Evolutionary conservation across 441 rosid species (phyloP), one percentile per base, ranked within the genome.

Genomic region (Populus hybrid): DNA sequence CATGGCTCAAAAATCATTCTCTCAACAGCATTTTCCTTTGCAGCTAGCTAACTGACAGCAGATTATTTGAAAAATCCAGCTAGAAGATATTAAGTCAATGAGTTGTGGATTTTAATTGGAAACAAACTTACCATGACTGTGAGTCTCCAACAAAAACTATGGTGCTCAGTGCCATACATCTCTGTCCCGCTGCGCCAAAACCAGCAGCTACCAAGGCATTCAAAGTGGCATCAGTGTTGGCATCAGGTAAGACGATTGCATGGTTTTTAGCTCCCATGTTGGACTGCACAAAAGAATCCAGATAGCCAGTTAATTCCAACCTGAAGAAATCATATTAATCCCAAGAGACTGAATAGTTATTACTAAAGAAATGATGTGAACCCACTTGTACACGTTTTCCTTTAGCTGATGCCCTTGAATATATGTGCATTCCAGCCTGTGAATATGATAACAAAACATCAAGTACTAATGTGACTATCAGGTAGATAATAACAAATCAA

Each of bases 231-330:
- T 95, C 93, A 23, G 87, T 2, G 72, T 86, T 91, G 67, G 98
- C 97, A 86, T 95, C 97, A 79, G 98, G 92, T 50, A 95, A 77
- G 77, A 95, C 92, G 73, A 95, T 84, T 69, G 92, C 98, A 75
- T 95, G 98, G 81, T 95, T 95, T 82, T 95, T 95, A 21, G 98
- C 98, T 61, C 98, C 98, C 98, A 95, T 93, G 84, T 95, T 95
- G 73, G 95, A 91, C 98, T 95, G 85, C 73, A 75, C 36, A 79
- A 23, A 75, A 79, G 32, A 75, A 65, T 71, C 8, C 64, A 80
- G 14, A 70, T 30, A 73, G 73, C 75, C 74, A 75, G 72, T 34
- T 77, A 35, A 81, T 59, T 76, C 76, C 80, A 76, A 71, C 34
- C 21, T 63, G 78, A 40, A 81, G 74, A 57, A 70, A 69, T 21